phyloP scores from a whole-genome alignment of 345 rosid species.

The Barbarea vulgaris region DNA sequence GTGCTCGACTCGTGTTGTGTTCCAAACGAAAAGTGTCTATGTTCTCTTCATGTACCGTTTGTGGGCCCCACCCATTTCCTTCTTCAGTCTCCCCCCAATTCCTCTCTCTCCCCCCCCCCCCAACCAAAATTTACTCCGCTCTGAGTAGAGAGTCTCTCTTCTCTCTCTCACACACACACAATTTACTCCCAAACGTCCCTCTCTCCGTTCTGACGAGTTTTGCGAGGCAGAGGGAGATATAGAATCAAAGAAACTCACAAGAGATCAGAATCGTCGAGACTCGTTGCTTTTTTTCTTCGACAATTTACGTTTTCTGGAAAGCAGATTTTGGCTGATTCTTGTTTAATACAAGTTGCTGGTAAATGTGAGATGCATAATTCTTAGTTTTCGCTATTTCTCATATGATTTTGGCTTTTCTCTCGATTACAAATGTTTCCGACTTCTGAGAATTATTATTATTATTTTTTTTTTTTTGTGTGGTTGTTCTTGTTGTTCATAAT shows the following conservation, averaged over 20 bases:
- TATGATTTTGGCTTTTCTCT: neutral
- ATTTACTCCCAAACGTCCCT: neutral
- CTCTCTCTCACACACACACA: neutral
- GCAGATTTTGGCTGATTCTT: constrained; percentile 1
- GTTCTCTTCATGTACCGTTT: constrained; percentile 45
- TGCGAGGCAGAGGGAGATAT: constrained; percentile 20
- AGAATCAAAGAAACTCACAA: constrained; percentile 3
- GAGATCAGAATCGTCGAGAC: neutral
- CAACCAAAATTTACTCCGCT: constrained; percentile 7
- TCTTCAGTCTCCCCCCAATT: constrained; percentile 21
- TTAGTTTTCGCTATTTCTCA: neutral
- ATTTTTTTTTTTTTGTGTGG: too few relatives aligned
- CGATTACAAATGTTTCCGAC: neutral
- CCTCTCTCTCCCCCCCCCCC: constrained; percentile 4
- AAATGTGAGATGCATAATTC: constrained; percentile 11
- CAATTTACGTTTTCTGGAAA: neutral
- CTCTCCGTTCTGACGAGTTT: constrained; percentile 9
- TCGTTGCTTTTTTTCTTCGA: neutral
- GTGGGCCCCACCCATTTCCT: constrained; percentile 31
- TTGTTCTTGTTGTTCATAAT: neutral
- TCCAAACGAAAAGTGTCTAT: constrained; percentile 43
- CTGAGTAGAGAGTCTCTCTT: neutral
- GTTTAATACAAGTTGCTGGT: constrained; percentile 6
- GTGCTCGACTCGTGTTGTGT: constrained; percentile 42
- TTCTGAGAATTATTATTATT: neutral